Evolutionary conservation across 306 rosid species (phyloP), one percentile per base, ranked within the genome.

Genomic region (Abrus precatorius): DNA sequence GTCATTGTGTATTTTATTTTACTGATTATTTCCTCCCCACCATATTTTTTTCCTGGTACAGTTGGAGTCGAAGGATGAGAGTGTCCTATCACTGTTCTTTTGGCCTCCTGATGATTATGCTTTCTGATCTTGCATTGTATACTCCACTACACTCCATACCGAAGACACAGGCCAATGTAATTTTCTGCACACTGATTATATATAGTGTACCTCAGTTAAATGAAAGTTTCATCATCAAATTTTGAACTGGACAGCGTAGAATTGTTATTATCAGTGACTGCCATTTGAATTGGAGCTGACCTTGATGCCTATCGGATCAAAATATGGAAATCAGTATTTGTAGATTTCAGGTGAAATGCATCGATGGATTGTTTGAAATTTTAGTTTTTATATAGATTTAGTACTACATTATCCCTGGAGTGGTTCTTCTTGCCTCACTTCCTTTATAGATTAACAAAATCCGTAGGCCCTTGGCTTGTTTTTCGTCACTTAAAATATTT

Each of bases 111-210:
- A 72, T 83, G 84, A 54, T 82, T 69, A 48, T 69, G 72, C 79
- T 60, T 80, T 84, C 74, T 47, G 92, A 87, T 74, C 69, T 66
- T 47, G 61, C 85, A 63, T 84, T 86, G 90, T 80, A 92, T 87
- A 64, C 90, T 74, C 75, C 72, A 79, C 61, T 72, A 68, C 74
- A 45, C 75, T 76, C 73, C 88, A 83, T 69, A 64, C 82, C 48
- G 77, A 80, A 82, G 81, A 52, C 79, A 84, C 44, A 75, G 63
- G 73, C 76, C 82, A 62, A 69, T 91, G 90, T 92, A 92, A 86
- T 82, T 80, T 85, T 89, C 78, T 76, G 91, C 78, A 82, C 87
- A 83, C 85, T 74, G 88, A 82, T 85, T 76, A 56, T 76, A 85
- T 78, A 80, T 82, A 80, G 84, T 86, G 90, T 84, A 89, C 77